Conservation (phyloP, 208 protist species). For the Acanthamoeba sp. region DNA sequence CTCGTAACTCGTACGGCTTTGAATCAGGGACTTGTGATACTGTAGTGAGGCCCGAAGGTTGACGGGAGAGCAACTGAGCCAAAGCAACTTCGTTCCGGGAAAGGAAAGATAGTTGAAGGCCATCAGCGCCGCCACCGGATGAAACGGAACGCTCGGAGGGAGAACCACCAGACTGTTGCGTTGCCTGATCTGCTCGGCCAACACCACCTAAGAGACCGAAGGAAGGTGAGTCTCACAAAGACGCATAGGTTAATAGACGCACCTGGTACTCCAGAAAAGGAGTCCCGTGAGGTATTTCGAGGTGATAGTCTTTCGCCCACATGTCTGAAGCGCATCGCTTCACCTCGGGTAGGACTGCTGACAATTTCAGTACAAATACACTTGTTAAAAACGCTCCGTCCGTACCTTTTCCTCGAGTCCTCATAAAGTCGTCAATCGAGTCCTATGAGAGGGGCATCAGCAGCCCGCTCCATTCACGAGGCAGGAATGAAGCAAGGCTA, state of each 20-base stretch:
- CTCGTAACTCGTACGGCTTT: background rate
- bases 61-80: background rate
- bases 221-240: background rate
- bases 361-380: no score
- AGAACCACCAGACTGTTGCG: slow-evolving; percentile 49
- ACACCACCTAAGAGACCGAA: background rate
- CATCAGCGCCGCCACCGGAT: background rate
- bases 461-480: background rate
- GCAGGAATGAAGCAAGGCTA: background rate
- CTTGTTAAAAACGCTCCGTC: no score
- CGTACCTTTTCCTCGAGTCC: slow-evolving; percentile 24
- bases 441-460: background rate
- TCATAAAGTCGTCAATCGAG: slow-evolving; percentile 42
- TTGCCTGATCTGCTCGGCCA: slow-evolving; percentile 9
- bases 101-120: slow-evolving; percentile 62
- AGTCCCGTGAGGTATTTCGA: background rate
- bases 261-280: slow-evolving; percentile 51
- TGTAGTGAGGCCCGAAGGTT: background rate
- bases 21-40: slow-evolving; percentile 29
- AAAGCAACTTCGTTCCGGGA: slow-evolving; percentile 32
- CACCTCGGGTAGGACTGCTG: background rate
- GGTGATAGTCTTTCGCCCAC: background rate
- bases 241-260: background rate
- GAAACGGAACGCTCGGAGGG: background rate
- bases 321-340: background rate